Base-by-base conservation (phyloP, 176 grass and related monocot genomes). In the Phoenix dactylifera region DNA sequence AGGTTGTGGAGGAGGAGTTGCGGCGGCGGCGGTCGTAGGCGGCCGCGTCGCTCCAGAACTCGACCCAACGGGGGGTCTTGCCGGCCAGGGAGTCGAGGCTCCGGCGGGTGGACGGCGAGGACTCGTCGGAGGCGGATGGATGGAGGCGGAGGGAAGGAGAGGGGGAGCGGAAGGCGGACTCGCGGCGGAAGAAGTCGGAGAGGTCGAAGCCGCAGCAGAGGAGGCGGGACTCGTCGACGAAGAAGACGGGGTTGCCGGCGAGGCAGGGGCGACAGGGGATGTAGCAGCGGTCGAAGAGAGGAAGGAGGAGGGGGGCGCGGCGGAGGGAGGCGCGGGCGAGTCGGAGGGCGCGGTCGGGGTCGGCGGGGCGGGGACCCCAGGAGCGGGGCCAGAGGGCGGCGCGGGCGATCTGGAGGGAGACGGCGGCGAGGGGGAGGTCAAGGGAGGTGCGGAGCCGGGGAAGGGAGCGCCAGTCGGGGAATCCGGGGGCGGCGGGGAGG, bases 1-100 rank as follows among this genome's bases (percentile, higher is more conserved):
- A 39, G 35, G 35, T 39, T 1, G 89, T 89, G 6, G 93, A 98
- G 0, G 94, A 98, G 0, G 94, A 98, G 75, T 86, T 76, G 29
- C 94, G 94, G 50, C 94, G 73, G 30, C 94, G 84, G 19, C 88
- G 70, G 74, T 98, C 84, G 2, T 84, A 89, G 9, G 94, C 84
- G 3, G 94, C 35, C 7, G 9, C 94, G 59, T 92, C 94, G 60
- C 84, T 88, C 94, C 94, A 98, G 81, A 98, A 92, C 88, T 98
- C 94, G 62, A 98, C 83, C 94, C 94, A 98, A 28, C 94, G 87
- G 2, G 88, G 88, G 14, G 82, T 68, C 58, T 84, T 83, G 3
- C 75, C 78, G 17, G 75, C 68, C 4, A 78, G 67, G 12, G 85
- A 80, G 52, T 98, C 94, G 50, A 98, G 70, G 75, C 88, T 98